Evolutionary conservation across 805 yeast genomes (phyloP), one percentile per base, ranked within the genome.

Genomic region (Metschnikowia chrysomelidarum): DNA sequence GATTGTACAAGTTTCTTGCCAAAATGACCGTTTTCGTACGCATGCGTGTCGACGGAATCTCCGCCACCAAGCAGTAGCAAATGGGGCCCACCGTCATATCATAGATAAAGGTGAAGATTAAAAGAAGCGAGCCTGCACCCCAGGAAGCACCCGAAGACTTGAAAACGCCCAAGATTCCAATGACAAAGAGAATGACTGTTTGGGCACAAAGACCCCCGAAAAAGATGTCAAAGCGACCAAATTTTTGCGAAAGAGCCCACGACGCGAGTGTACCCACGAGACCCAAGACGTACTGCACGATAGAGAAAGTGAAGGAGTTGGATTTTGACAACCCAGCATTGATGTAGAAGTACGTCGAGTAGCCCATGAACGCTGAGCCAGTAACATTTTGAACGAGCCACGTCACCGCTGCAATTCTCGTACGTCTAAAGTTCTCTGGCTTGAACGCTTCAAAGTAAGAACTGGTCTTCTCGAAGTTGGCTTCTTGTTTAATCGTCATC

Each of bases 191-290:
- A n/a, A 64, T 36, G 3, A 58, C 40, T 25, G 56, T 50, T 50
- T 63, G 60, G 14, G 50, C 36, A 19, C 49, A 40, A 24, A 67
- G 50, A 16, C 76, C 76, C 14, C 46, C 44, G 31, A 67, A n/a
- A n/a, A 49, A 67, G 24, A 67, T 56, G 14, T 51, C 45, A 41
- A 59, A 64, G 43, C 77, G 53, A 21, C 77, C 77, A 18, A 58
- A 36, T 29, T 52, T 57, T 34, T 54, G 60, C 2, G 69, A 50
- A 10, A 60, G 37, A 42, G 67, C 57, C 76, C 76, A 72, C 0
- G 75, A 65, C 36, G 51, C 46, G 36, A 62, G 29, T 29, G 73
- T 62, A 25, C 78, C 76, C n/a, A n/a, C n/a, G n/a, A n/a, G n/a
- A n/a, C n/a, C n/a, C n/a, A n/a, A n/a, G n/a, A n/a, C n/a, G n/a